Percentiles rank a stretch among this genome's conserved stretches.
Conservation (phyloP, 1,284 basidiomycete species). For the Irpex rosettiformis region DNA sequence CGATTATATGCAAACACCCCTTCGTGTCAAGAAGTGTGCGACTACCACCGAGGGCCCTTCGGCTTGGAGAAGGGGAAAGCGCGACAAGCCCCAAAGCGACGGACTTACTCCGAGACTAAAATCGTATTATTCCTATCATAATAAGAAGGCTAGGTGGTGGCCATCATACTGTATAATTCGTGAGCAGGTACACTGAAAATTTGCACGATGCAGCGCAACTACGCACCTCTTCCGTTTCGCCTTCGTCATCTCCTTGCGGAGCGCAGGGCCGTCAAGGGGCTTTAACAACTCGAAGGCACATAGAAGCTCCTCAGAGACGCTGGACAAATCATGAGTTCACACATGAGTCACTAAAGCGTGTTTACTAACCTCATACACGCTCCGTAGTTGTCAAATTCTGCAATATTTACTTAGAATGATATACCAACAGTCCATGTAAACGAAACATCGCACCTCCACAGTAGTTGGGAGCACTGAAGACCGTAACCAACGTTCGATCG, state of each 20-base stretch:
- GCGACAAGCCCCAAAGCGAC: constrained; percentile 2
- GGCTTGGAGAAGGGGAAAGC: constrained; percentile 2
- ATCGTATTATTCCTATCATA: constrained; percentile 25
- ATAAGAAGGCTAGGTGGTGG: constrained; percentile 18
- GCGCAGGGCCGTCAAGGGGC: constrained; percentile 90
- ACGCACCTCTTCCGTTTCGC: constrained; percentile 91
- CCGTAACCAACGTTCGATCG: constrained; percentile 95
- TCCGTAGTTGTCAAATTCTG: constrained; percentile 98
- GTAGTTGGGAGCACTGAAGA: constrained; percentile 98
- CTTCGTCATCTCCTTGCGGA: constrained; percentile 99
- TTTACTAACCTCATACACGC: constrained; percentile 80
- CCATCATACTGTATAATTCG: constrained; percentile 26
- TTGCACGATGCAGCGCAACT: not conserved
- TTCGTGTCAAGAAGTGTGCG: constrained; percentile 3
- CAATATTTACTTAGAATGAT: constrained; percentile 16
- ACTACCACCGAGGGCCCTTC: constrained; percentile 1
- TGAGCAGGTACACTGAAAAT: too few species aligned
- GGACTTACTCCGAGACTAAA: constrained; percentile 23
- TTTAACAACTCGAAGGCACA: constrained; percentile 98
- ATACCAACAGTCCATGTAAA: constrained; percentile 8
- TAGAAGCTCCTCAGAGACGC: constrained; percentile 94
- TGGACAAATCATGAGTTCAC: constrained; percentile 29
- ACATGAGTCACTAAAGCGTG: constrained; percentile 4
- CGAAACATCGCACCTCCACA: constrained; percentile 77
- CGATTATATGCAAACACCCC: constrained; percentile 1